phyloP scores from a whole-genome alignment of 2,329 filamentous ascomycete genomes.

The Huntiella omanensis region DNA sequence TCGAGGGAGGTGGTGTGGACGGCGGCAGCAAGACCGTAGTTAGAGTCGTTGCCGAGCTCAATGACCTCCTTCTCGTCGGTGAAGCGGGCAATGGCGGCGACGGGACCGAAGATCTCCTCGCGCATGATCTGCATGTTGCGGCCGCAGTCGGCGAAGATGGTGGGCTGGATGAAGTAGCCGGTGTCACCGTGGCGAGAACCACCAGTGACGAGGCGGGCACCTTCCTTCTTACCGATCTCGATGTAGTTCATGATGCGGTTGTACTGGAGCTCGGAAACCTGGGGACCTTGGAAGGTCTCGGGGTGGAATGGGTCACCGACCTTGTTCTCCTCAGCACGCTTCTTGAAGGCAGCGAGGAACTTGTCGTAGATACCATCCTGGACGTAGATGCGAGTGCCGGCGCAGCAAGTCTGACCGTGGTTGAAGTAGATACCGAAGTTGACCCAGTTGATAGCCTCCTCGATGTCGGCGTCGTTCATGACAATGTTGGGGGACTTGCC shows the following conservation, averaged over 20 bases:
- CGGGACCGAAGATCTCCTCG: conserved; percentile 47
- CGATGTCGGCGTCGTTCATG: conserved; percentile 46
- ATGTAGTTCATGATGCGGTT: conserved; percentile 27
- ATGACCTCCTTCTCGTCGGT: conserved; percentile 19
- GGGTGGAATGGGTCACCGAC: conserved; percentile 20
- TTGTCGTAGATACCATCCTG: conserved; percentile 29
- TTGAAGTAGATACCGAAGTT: conserved; percentile 28
- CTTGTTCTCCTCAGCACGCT: conserved; percentile 21
- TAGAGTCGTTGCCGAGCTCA: conserved; percentile 23
- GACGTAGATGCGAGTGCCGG: conserved; percentile 38
- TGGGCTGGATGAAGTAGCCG: conserved; percentile 17
- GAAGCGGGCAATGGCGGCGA: conserved; percentile 34
- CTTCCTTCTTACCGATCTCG: conserved; percentile 24
- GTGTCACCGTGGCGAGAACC: conserved; percentile 17
- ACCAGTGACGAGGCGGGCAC: conserved; percentile 17
- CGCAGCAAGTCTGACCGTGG: conserved; percentile 41
- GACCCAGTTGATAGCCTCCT: conserved; percentile 38
- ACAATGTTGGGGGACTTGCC: conserved; percentile 47
- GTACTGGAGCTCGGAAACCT: conserved; percentile 31
- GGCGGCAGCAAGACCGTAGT: conserved; percentile 35
- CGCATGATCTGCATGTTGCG: conserved; percentile 28
- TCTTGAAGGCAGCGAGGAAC: conserved; percentile 41
- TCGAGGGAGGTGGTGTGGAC: conserved; percentile 37
- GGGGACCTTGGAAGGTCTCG: conserved; percentile 24
- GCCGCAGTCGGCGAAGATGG: conserved; percentile 16